A percentile compares a stretch with the other conserved stretches of the same genome.
Evolutionary conservation across 2,329 filamentous ascomycete species (phyloP).

Genomic region (Scleromitrula shiraiana): DNA sequence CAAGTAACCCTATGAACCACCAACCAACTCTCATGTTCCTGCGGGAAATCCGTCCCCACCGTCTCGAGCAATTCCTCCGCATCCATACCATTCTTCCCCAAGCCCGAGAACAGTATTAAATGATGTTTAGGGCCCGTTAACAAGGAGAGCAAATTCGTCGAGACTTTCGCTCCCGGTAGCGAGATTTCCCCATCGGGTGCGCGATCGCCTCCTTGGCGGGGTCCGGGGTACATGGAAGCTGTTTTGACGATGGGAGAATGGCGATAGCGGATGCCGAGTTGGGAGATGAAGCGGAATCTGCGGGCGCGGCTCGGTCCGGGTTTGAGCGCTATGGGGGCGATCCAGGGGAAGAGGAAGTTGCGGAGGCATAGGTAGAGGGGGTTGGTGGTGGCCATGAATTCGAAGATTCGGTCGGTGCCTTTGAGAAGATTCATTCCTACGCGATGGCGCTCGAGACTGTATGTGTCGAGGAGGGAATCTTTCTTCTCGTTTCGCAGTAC

Average conservation of each 20-base stretch:
- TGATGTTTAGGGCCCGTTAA: conserved; percentile 25
- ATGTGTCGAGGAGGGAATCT: conserved; percentile 38
- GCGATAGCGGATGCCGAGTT: conserved; percentile 38
- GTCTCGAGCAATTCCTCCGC: conserved; percentile 14
- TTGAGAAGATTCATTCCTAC: conserved; percentile 37
- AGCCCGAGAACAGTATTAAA: conserved; percentile 30
- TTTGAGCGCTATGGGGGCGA: conserved; percentile 32
- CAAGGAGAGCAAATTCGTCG: conserved; percentile 23
- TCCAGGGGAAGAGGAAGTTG: conserved; percentile 33
- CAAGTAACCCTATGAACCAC: conserved; percentile 1
- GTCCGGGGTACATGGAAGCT: conserved; percentile 27
- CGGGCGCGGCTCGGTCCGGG: conserved; percentile 15
- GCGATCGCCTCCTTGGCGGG: conserved; percentile 40
- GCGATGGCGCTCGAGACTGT: conserved; percentile 38
- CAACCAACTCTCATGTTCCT: conserved; percentile 3
- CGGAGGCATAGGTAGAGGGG: conserved; percentile 32
- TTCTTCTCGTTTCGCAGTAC: conserved; percentile 28
- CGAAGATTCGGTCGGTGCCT: conserved; percentile 37
- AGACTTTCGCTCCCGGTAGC: conserved; percentile 7
- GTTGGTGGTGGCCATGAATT: conserved; percentile 31
- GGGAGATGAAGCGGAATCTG: conserved; percentile 32
- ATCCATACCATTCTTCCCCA: conserved; percentile 6
- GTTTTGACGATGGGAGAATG: conserved; percentile 32
- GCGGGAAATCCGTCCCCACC: conserved; percentile 5
- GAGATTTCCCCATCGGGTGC: conserved; percentile 33